A percentile compares a stretch with the other conserved stretches of the same genome.
phyloP scores from a whole-genome alignment of 2,329 filamentous ascomycete genomes.

The Aplosporella prunicola region DNA sequence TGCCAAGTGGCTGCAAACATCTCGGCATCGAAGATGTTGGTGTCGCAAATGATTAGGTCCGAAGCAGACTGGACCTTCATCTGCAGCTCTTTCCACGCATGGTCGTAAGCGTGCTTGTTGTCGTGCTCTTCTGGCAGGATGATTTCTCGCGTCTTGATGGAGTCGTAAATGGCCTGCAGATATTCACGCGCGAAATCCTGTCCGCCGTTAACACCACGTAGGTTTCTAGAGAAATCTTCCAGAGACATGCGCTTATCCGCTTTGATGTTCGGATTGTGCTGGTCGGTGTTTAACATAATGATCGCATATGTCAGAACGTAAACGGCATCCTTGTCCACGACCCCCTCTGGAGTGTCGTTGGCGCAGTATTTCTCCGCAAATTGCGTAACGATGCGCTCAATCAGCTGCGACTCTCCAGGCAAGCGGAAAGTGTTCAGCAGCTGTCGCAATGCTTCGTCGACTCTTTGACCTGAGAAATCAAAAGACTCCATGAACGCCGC shows the following conservation, averaged over 20 bases:
- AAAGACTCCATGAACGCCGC: slow-evolving; percentile 79
- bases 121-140: slow-evolving; percentile 96
- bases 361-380: slow-evolving; percentile 81
- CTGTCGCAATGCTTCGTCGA: slow-evolving; percentile 80
- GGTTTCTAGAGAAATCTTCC: slow-evolving; percentile 73
- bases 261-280: slow-evolving; percentile 87
- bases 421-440: slow-evolving; percentile 89
- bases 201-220: slow-evolving; percentile 81
- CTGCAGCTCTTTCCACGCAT: slow-evolving; percentile 91
- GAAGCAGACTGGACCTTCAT: slow-evolving; percentile 72
- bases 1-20: slow-evolving; percentile 97
- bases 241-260: slow-evolving; percentile 72
- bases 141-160: slow-evolving; percentile 88
- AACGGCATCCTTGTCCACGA: slow-evolving; percentile 77
- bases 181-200: slow-evolving; percentile 79
- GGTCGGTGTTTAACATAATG: slow-evolving; percentile 95
- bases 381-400: slow-evolving; percentile 79
- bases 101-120: slow-evolving; percentile 92
- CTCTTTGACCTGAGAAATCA: slow-evolving; percentile 74
- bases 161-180: slow-evolving; percentile 76
- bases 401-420: slow-evolving; percentile 84
- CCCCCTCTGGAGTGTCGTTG: slow-evolving; percentile 58
- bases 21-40: slow-evolving; percentile 91
- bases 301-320: slow-evolving; percentile 92
- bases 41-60: slow-evolving; percentile 68